Conservation (phyloP, 805 yeast species). For the Naumovozyma castellii region DNA sequence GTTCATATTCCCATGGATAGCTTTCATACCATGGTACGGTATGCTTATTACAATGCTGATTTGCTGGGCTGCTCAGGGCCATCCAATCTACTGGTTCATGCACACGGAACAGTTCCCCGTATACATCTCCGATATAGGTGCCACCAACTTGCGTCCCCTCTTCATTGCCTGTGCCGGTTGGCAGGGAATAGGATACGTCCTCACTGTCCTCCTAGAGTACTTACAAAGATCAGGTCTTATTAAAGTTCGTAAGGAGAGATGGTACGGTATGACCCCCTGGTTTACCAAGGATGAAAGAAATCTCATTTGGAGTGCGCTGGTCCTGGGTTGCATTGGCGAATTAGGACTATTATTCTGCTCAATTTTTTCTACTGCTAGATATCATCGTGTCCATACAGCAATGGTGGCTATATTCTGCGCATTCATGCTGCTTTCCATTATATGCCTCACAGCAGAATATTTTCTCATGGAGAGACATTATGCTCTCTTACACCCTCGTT, state of each 20-base stretch:
- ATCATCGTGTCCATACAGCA: constrained; percentile 45
- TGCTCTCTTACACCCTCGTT: constrained; percentile 26
- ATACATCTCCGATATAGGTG: constrained; percentile 80
- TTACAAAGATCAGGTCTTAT: constrained; percentile 37
- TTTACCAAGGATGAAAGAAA: constrained; percentile 32
- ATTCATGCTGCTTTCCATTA: constrained; percentile 45
- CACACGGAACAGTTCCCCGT: constrained; percentile 40
- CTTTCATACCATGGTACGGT: constrained; percentile 76
- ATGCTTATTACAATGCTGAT: constrained; percentile 74
- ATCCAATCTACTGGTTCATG: constrained; percentile 57
- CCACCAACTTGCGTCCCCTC: constrained; percentile 74
- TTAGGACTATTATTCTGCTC: constrained; percentile 67
- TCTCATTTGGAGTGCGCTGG: constrained; percentile 34
- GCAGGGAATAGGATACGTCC: constrained; percentile 66
- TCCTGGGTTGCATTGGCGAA: constrained; percentile 49
- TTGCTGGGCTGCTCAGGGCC: constrained; percentile 76
- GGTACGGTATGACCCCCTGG: constrained; percentile 32
- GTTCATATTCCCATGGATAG: constrained; percentile 52
- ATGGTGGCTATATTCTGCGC: constrained; percentile 68
- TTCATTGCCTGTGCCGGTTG: constrained; percentile 70
- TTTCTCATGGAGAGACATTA: constrained; percentile 38
- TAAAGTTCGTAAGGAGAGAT: background rate
- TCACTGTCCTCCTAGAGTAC: constrained; percentile 55
- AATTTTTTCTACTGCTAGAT: constrained; percentile 54
- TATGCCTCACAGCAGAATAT: constrained; percentile 39